Evolutionary conservation across 2,329 filamentous ascomycete species (phyloP), one percentile per base, ranked within the genome.

Genomic region (Pseudogymnoascus sp.): DNA sequence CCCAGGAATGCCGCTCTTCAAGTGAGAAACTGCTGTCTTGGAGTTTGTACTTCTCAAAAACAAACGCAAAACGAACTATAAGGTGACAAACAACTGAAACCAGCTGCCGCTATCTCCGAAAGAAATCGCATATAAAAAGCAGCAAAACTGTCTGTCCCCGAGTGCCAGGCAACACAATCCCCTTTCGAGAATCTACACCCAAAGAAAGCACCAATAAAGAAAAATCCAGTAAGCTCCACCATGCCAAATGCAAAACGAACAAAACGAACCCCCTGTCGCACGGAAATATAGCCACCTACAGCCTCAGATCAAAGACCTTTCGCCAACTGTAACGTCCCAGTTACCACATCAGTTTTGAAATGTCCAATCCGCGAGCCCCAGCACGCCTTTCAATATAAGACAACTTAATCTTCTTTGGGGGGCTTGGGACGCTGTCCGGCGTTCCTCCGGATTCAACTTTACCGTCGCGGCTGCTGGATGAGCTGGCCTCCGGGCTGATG

Each of bases 31-130:
- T 7, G 5, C 2, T 16, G 43, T 8, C 43, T 50, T 18, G 43
- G 22, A 16, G 43, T 30, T 30, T 50, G 25, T 50, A 50, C 25
- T 50, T 16, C 4, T 6, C 5, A 7, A 18, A 16, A 50, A 50
- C 16, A 30, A 25, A 4, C 22, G 7, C 14, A 14, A 50, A 30
- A 50, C 7, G 2, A 18, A 18, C 43, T 18, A 50, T 50, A 50
- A 41, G 43, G n/a, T 50, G 43, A 50, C 25, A n/a, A 50, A 50
- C 14, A 50, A 50, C 43, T 50, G 22, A 50, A 50, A 18, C 43
- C 25, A 50, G 8, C 25, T 30, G 7, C 25, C 25, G n/a, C 8
- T 9, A 50, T 50, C 43, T 50, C 43, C 14, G 43, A 30, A 47
- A 50, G 43, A 50, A 30, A 50, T 50, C 43, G 25, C 14, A 50